Evolutionary conservation across 2,329 filamentous ascomycete genomes (phyloP), one percentile per base, ranked within the genome.

Genomic region (Aspergillus proliferans): DNA sequence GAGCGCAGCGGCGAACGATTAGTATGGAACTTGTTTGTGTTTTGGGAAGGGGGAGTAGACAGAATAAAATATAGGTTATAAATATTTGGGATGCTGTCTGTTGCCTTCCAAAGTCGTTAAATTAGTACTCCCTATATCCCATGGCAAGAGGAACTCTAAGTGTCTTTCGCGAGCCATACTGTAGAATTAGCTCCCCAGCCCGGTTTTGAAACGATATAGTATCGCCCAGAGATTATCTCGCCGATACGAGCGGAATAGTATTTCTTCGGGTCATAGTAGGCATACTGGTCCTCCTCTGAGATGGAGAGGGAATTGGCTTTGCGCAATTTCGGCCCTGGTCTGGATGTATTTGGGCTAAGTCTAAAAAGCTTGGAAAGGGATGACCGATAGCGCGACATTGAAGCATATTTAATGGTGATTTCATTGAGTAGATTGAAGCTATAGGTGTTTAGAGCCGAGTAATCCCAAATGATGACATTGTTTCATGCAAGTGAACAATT

Each of bases 171-270:
- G 34, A 71, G 46, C 68, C 66, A 71, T 9, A 68, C 66, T 2
- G 65, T 70, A 3, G 66, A 70, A 43, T 56, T 62, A 2, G 52
- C 53, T 14, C 68, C 68, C 53, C 60, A 71, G 2, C 67, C 5
- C 66, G 12, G 56, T 50, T 72, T 71, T 1, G 64, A 65, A 4
- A 70, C 51, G 14, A 71, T 51, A 9, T 61, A 58, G 42, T 70
- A 71, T 10, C 57, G 14, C 8, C 44, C 34, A 26, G 19, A 30
- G 6, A 58, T 46, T n/a, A 43, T 48, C 36, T 53, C 50, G 43
- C 54, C 50, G 30, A 56, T 18, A 12, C 22, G 22, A 36, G 51
- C 54, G 4, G 54, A 50, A 46, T 52, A 58, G 28, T 52, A 54
- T 42, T 52, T 56, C 42, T 18, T 42, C 18, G 48, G 28, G 33